Percentiles rank a stretch among this genome's conserved stretches.
Conservation (phyloP, 2,329 filamentous ascomycete genomes). For the Penicillium corylophilum region DNA sequence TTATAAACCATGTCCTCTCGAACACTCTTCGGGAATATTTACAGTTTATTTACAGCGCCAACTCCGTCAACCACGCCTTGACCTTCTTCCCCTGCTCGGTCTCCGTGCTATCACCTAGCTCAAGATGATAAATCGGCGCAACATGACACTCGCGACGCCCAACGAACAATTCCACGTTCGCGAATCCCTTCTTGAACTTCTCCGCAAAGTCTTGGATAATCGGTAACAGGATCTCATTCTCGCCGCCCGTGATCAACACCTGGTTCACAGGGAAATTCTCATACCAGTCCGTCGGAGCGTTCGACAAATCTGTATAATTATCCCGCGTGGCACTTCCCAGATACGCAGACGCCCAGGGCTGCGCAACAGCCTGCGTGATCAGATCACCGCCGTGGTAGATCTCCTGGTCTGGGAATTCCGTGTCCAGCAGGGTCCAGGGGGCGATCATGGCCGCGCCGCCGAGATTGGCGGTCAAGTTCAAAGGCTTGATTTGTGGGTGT, state of each 20-base stretch:
- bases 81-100: slow-evolving; percentile 42
- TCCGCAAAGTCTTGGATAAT: slow-evolving; percentile 53
- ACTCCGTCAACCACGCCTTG: slow-evolving; percentile 35
- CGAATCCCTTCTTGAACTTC: slow-evolving; percentile 46
- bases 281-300: slow-evolving; percentile 56
- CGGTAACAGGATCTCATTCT: slow-evolving; percentile 57
- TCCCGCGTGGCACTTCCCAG: slow-evolving; percentile 44
- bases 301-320: slow-evolving; percentile 55
- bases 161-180: slow-evolving; percentile 35
- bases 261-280: slow-evolving; percentile 48
- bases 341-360: slow-evolving; percentile 51
- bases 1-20: not conserved
- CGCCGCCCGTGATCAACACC: slow-evolving; percentile 56
- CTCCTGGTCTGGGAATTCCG: slow-evolving; percentile 42
- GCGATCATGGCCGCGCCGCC: slow-evolving; percentile 55
- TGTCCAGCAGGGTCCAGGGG: slow-evolving; percentile 58
- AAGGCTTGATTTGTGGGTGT: slow-evolving; percentile 50
- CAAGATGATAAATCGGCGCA: slow-evolving; percentile 42
- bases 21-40: not conserved
- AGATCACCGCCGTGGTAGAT: slow-evolving; percentile 54
- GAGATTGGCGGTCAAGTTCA: slow-evolving; percentile 47
- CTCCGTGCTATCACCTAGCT: slow-evolving; percentile 35
- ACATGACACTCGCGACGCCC: slow-evolving; percentile 43
- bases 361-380: slow-evolving; percentile 42
- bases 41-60: slow-evolving; percentile 19